Conservation (phyloP, 345 rosid species). For the Geranium rotundifolium region DNA sequence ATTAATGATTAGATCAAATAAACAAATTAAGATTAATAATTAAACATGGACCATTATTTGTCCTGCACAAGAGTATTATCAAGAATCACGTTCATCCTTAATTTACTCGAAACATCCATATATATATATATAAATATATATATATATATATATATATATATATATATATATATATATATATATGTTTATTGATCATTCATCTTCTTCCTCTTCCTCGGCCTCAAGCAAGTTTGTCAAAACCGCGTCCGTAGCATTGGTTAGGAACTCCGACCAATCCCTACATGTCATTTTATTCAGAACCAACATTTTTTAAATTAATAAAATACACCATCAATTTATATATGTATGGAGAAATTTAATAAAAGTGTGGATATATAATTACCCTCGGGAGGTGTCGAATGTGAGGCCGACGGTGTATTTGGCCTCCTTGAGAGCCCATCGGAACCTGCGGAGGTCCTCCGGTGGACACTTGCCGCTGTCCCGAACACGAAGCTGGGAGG, state of each 20-base stretch:
- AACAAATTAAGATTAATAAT: too few relatives aligned
- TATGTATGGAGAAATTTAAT: too few relatives aligned
- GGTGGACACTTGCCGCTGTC: constrained; percentile 23
- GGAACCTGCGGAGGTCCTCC: constrained; percentile 30
- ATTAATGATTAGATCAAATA: too few relatives aligned
- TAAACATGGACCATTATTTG: too few relatives aligned
- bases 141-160: neutral
- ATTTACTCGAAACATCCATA: neutral
- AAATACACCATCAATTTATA: neutral
- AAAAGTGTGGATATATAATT: too few relatives aligned
- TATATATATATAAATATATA: neutral
- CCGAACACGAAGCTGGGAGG: constrained; percentile 49
- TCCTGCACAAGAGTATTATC: too few relatives aligned
- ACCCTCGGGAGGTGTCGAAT: constrained; percentile 61
- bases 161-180: neutral
- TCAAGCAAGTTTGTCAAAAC: constrained; percentile 49
- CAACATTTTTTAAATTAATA: neutral
- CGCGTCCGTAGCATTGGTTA: constrained; percentile 54
- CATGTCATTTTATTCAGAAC: too few relatives aligned
- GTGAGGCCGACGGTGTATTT: constrained; percentile 75
- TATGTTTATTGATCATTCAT: neutral
- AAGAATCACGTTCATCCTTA: too few relatives aligned
- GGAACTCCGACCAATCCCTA: constrained; percentile 83
- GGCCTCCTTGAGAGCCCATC: constrained; percentile 53
- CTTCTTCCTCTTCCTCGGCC: constrained; percentile 37